Base-by-base conservation (phyloP, 2,329 filamentous ascomycete genomes). In the Trichoderma harzianum region DNA sequence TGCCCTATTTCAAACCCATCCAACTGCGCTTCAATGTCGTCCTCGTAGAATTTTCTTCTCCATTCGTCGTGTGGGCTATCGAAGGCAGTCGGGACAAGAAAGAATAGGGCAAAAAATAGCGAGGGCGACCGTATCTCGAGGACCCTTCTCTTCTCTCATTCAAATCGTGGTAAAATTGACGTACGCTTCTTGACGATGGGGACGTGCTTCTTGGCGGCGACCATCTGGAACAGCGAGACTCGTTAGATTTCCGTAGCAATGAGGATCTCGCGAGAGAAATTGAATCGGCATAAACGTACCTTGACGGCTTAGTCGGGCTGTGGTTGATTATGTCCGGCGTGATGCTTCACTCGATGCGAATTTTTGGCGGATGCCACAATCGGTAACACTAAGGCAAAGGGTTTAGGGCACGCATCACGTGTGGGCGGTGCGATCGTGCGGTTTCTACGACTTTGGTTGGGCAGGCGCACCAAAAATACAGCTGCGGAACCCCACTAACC, bases 141-240 rank as follows among this genome's bases (percentile, higher is more conserved):
- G 32, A 16, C 30, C 7, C 24, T 70, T 70, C 28, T 39, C 39
- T 72, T 39, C 39, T 72, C 36, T 53, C 55, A 32, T 47, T 69
- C 57, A 14, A 28, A 26, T 69, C 32, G 60, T 34, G 34, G 16
- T 14, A 61, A 67, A 32, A 78, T 53, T 14, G 82, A 94, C 94
- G 84, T 95, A 97, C 94, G 94, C 94, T 99, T 99, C 94, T 99
- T 99, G 84, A 99, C 93, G 90, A 99, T 99, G 83, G 95, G 92
- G 84, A 98, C 91, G 88, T 98, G 96, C 90, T 97, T 97, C 93
- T 97, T 97, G 87, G 95, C 93, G 92, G 95, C 90, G 90, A 95
- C 94, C 96, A 98, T 98, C 95, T 95, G 78, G 71, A 77, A 60
- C 43, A 70, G 72, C 72, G 73, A 78, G 74, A 77, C 82, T 77